Conservation (phyloP, 148 eudicot genomes). For the Dysphania ambrosioides region DNA sequence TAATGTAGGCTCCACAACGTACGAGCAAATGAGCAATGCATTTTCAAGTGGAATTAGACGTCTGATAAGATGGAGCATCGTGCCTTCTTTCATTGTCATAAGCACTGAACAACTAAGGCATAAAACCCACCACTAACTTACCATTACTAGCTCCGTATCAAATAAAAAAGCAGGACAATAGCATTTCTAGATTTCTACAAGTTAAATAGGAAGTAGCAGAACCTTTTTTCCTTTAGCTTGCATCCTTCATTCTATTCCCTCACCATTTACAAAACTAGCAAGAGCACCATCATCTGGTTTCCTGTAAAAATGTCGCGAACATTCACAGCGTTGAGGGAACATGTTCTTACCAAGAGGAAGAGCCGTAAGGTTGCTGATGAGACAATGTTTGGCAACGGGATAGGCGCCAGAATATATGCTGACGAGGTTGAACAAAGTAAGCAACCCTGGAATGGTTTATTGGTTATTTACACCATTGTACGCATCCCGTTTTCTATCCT, state of each 20-base stretch:
- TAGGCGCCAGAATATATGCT: constrained; percentile 18
- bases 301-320: constrained; percentile 27
- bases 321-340: constrained; percentile 32
- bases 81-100: constrained; percentile 21
- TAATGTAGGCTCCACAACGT: constrained; percentile 20
- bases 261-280: neutral
- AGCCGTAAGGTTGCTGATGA: constrained; percentile 62
- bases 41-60: constrained; percentile 24
- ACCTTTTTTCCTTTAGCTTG: neutral
- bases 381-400: constrained; percentile 34
- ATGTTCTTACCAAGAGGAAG: constrained; percentile 39
- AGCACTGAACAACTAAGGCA: constrained; percentile 23
- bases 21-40: constrained; percentile 13
- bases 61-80: constrained; percentile 20
- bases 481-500: constrained; percentile 47
- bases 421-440: constrained; percentile 22
- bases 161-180: constrained; percentile 2
- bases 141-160: too few species aligned
- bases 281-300: neutral
- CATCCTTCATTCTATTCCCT: neutral
- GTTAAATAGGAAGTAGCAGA: neutral
- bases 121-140: constrained; percentile 22
- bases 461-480: constrained; percentile 36
- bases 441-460: constrained; percentile 36
- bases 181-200: constrained; percentile 2